Percentiles rank a stretch among this genome's conserved stretches.
These are phyloP conservation scores for Ephemerocybe angulata DNA, from an alignment of 768 basidiomycete species.

Conservation along the genomic window DNA sequence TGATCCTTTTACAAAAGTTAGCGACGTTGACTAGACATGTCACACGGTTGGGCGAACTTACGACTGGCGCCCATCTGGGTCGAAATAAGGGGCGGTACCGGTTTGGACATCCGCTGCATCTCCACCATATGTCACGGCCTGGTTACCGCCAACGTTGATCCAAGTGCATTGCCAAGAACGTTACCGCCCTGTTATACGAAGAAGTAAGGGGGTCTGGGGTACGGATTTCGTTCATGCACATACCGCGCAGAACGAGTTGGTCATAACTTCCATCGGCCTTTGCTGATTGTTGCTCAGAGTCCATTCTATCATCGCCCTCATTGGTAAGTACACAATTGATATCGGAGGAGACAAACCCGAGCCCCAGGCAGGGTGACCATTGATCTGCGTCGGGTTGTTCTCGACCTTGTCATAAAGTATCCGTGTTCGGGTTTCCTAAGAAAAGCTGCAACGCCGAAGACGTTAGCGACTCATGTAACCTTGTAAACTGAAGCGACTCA, in stretches of 20 bases:
- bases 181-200: slow-evolving; percentile 37
- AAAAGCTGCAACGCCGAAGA: slow-evolving; percentile 34
- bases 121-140: slow-evolving; percentile 62
- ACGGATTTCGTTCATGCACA: slow-evolving; percentile 16
- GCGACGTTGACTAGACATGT: too few species aligned
- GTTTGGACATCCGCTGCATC: slow-evolving; percentile 39
- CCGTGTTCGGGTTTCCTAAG: slow-evolving; percentile 40
- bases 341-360: slow-evolving; percentile 37
- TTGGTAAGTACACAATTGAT: not conserved
- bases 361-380: slow-evolving; percentile 70
- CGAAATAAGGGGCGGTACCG: slow-evolving; percentile 49
- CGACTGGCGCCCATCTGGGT: slow-evolving; percentile 58
- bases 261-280: slow-evolving; percentile 69
- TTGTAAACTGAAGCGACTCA: too few species aligned
- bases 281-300: slow-evolving; percentile 50
- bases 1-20: too few species aligned
- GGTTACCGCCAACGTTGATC: slow-evolving; percentile 73
- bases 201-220: not conserved
- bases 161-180: slow-evolving; percentile 72
- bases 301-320: too few species aligned
- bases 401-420: slow-evolving; percentile 78
- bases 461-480: too few species aligned
- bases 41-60: slow-evolving; percentile 26
- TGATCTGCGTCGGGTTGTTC: slow-evolving; percentile 58
- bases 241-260: slow-evolving; percentile 81